Base-by-base conservation (phyloP, 352 stramenopile species). In the Saprolegnia parasitica region DNA sequence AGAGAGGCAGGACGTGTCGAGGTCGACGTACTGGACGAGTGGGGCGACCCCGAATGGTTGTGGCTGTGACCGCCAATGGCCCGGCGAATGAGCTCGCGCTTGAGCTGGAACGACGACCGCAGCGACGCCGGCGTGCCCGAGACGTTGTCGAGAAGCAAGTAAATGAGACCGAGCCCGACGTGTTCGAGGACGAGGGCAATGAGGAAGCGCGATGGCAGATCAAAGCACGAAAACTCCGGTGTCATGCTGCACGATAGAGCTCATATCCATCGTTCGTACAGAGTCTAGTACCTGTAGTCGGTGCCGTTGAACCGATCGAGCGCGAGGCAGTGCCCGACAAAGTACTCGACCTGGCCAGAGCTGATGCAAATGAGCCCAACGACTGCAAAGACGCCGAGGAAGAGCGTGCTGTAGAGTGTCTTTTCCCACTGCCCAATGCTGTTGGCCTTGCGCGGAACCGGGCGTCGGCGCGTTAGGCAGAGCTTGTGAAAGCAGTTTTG, bases 401-500 rank as follows among this genome's bases (percentile, higher is more conserved):
- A 81, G 23, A 94, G 74, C 23, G 86, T 94, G 60, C 88, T 90
- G 54, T 91, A 91, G 1, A 94, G 74, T 74, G 90, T 90, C 42
- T 93, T 95, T 61, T 95, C 86, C 86, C 86, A 95, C 60, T 93
- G 86, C 5, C 84, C 84, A 56, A 95, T 93, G 55, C 81, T 93
- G 73, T 95, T 93, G 26, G 86, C 73, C 47, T 92, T 93, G 18
- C 85, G 82, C 10, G 86, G 86, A 40, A 95, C 85, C 3, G 83
- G 83, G 8, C 84, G 77, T 13, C 86, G 78, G 29, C 82, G 80
- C 23, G 90, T 76, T 18, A 95, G 52, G 32, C 90, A 82, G 0
- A 95, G 76, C 54, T 92, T 95, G 74, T 87, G 82, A 73, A 92
- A 94, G 32, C 83, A 84, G 55, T 94, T 94, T 54, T 85, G 83